Evolutionary conservation across 1,284 basidiomycete genomes (phyloP), one percentile per base, ranked within the genome.

Genomic region (Austroboletus novae-zelandiae): DNA sequence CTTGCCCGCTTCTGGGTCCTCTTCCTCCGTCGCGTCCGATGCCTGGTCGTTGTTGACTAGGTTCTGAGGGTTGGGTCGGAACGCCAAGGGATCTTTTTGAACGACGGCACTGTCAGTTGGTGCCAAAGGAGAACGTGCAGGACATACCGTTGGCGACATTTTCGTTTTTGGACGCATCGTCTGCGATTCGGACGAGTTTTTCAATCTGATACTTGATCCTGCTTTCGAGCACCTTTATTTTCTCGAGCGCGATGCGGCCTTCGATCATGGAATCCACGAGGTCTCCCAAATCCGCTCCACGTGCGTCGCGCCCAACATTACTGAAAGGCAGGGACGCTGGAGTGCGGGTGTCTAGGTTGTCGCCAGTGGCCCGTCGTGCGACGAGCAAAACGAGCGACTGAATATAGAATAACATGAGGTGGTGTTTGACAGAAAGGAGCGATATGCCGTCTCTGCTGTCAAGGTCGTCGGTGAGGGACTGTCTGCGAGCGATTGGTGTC

Each of bases 141-240:
- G 48, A 61, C 73, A 54, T 61, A 90, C 91, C 91, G 59, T 93
- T 84, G 11, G 80, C 71, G 17, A 79, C 72, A 47, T 82, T 77
- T 39, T 77, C 72, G 48, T 82, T 77, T 40, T 77, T 74, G 10
- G 79, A 74, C 2, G 78, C 71, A 31, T 81, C 78, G 48, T 86
- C 83, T 31, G 91, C 88, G 5, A 90, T 71, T 50, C 83, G 79
- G 30, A 94, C 80, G 18, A 97, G 81, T 68, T 98, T 98, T 62
- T 98, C 94, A 62, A 98, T 91, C 69, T 98, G 95, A 68, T 98
- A 97, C 53, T 83, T 86, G 78, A 98, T 87, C 62, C 91, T 86
- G 48, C 77, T 79, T 70, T 99, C 95, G 35, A 99, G 74, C 2
- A 80, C 74, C 56, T 84, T 86, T 45, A 85, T 75, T 69, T 91